phyloP scores from a whole-genome alignment of 768 basidiomycete genomes.

The Boletus pseudo-olivaceus region DNA sequence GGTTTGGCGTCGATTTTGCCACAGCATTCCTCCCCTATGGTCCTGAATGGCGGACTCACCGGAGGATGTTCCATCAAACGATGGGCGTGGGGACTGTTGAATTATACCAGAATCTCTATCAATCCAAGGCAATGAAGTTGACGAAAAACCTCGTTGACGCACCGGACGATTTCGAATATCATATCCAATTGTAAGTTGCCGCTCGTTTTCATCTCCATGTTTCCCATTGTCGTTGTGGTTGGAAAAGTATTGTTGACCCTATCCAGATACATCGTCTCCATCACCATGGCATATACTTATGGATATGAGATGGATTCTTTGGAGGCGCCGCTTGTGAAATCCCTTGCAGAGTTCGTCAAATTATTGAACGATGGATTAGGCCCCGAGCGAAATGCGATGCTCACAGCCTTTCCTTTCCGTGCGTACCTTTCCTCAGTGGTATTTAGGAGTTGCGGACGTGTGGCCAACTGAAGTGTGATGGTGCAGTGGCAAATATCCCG shows the following conservation, averaged over 20 bases:
- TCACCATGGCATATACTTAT: constrained; percentile 31
- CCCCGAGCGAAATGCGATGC: constrained; percentile 27
- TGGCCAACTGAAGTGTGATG: constrained; percentile 1
- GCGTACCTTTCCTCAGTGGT: constrained; percentile 2
- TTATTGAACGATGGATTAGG: constrained; percentile 22
- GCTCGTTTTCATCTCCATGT: not conserved
- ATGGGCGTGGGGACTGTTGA: constrained; percentile 20
- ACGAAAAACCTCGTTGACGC: constrained; percentile 19
- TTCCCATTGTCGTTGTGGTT: not conserved
- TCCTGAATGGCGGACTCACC: constrained; percentile 27
- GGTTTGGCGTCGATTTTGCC: constrained; percentile 29
- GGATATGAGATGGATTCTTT: constrained; percentile 27
- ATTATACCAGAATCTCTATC: constrained; percentile 22
- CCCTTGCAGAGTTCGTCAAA: constrained; percentile 22
- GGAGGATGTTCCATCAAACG: constrained; percentile 28
- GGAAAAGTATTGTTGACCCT: not conserved
- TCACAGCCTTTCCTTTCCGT: constrained; percentile 31
- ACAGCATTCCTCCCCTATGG: constrained; percentile 30
- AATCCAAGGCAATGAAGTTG: constrained; percentile 19
- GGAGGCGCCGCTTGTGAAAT: constrained; percentile 26
- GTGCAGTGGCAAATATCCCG: constrained; percentile 26
- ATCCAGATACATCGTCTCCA: constrained; percentile 28
- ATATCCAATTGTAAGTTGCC: constrained; percentile 20
- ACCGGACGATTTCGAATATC: constrained; percentile 24
- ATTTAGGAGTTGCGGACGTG: not conserved